Conservation (phyloP, 2,329 filamentous ascomycete species). For the Apiospora marii region DNA sequence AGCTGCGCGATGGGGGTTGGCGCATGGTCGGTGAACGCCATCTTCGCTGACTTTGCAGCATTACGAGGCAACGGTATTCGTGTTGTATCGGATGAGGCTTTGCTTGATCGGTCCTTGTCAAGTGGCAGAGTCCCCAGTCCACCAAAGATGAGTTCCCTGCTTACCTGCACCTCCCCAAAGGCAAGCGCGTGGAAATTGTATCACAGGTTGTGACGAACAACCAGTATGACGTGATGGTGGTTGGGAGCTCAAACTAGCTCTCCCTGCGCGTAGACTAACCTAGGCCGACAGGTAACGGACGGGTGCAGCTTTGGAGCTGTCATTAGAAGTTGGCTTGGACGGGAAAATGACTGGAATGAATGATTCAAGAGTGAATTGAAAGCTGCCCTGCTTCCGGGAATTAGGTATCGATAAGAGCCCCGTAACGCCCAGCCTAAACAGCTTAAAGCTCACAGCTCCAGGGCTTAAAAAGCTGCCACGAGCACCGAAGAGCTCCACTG, state of each 20-base stretch:
- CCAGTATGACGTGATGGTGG: background rate
- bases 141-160: background rate
- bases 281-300: conserved; percentile 10
- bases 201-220: background rate
- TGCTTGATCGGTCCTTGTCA: background rate
- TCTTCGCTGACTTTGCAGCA: conserved; percentile 14
- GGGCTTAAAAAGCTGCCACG: background rate
- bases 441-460: background rate
- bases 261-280: conserved; percentile 1
- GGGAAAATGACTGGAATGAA: background rate
- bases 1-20: conserved; percentile 65
- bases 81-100: background rate
- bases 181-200: background rate
- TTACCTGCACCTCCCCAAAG: background rate
- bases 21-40: conserved; percentile 24
- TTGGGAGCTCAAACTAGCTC: conserved; percentile 11
- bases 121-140: background rate
- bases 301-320: conserved; percentile 17
- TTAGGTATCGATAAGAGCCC: conserved; percentile 16
- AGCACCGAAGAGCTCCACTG: background rate
- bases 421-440: background rate
- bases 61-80: background rate
- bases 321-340: conserved; percentile 8
- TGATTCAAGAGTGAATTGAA: conserved; percentile 2
- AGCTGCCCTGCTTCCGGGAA: background rate